Evolutionary conservation across 495 filamentous ascomycete species (phyloP), one percentile per base, ranked within the genome.

Genomic region (Lasiosphaeris hirsuta): DNA sequence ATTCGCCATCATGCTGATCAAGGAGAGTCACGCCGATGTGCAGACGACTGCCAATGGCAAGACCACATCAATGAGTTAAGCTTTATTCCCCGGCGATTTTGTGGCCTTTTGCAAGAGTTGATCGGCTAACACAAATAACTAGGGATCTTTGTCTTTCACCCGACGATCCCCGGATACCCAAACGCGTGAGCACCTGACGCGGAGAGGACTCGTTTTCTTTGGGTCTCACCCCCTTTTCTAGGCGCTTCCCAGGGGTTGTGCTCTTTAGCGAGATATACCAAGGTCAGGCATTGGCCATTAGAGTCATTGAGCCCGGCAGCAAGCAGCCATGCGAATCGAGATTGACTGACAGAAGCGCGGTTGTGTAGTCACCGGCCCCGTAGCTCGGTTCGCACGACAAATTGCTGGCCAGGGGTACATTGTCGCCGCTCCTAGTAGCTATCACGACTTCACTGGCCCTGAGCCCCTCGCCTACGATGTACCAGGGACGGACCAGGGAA

Each of bases 221-320:
- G 11, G 23, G 44, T 57, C 63, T 65, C 51, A 72, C 65, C 61
- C 48, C 55, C 7, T 2, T 30, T 7, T 54, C 0, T 41, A 83
- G 80, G 46, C 84, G 87, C 47, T 97, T 96, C 68, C 93, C 92
- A 0, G 93, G 90, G 19, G 89, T 97, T 1, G 89, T 90, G 7
- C 75, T 96, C 41, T 97, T 96, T 71, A 92, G 87, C 68, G 92
- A 97, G 75, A 97, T 97, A 62, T 97, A 97, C 66, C 92, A 97
- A 86, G 92, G 91, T 91, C 14, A 57, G 63, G 44, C 4, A 35
- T 2, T 30, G 23, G 23, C 5, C 23, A 30, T 30, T 5, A 30
- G 23, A 30, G 23, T 5, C 23, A 5, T 30, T 2, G 23, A 30
- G 23, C 23, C 23, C 23, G 23, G 23, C 23, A 5, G 23, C 23